phyloP scores from a whole-genome alignment of 768 basidiomycete species.

The Rhodosporidiobolus sp. region DNA sequence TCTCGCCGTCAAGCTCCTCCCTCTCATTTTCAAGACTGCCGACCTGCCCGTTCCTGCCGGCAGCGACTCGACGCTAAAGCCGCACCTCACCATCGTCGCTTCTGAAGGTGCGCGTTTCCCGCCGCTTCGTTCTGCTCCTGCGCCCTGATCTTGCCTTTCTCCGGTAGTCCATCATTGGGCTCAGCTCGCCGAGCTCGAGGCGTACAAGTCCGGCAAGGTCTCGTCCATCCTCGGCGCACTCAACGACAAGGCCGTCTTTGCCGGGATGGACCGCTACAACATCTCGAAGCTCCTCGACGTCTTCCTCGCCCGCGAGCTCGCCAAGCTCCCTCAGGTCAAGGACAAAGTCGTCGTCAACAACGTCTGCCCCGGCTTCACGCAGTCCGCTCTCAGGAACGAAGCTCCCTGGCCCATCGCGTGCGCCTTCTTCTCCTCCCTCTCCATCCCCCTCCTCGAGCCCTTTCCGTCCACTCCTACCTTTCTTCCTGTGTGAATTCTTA shows the following conservation, averaged over 20 bases:
- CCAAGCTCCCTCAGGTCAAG: neutral
- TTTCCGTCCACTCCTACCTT: too few species aligned
- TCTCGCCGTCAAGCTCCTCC: conserved; percentile 53
- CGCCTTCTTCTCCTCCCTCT: neutral
- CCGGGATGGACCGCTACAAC: conserved; percentile 12
- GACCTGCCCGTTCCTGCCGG: conserved; percentile 47
- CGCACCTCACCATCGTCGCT: conserved; percentile 47
- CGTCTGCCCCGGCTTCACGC: conserved; percentile 4
- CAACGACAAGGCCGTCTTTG: neutral
- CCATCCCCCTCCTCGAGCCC: neutral
- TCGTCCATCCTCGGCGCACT: neutral
- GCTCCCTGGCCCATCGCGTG: neutral
- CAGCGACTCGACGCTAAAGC: conserved; percentile 42
- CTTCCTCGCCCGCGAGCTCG: conserved; percentile 12
- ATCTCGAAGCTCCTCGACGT: conserved; percentile 19
- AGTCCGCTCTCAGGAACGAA: neutral
- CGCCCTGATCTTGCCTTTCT: neutral
- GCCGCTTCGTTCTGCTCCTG: neutral
- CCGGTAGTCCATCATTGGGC: neutral
- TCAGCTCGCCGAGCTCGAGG: neutral
- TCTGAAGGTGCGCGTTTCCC: conserved; percentile 50
- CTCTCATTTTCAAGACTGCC: conserved; percentile 52
- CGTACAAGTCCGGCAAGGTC: neutral
- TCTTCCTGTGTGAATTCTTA: too few species aligned
- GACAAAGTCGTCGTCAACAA: conserved; percentile 11